phyloP scores from a whole-genome alignment of 352 stramenopile genomes.

The Phytophthora ohioensis region DNA sequence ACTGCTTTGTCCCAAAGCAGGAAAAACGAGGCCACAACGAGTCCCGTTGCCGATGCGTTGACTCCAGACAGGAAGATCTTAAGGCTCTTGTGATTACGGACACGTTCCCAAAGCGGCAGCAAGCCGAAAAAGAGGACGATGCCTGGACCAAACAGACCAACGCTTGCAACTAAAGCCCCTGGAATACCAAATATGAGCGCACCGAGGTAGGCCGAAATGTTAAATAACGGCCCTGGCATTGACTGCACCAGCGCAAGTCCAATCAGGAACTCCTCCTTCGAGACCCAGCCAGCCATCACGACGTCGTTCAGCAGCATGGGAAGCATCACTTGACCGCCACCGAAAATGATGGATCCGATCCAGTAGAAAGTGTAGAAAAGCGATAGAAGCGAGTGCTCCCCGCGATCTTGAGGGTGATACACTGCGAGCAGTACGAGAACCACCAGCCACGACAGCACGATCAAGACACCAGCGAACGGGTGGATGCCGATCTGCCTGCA shows the following conservation, averaged over 20 bases:
- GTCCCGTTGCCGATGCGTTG: slow-evolving; percentile 92
- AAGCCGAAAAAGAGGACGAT: slow-evolving; percentile 93
- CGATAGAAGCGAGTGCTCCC: slow-evolving; percentile 49
- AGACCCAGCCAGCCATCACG: slow-evolving; percentile 89
- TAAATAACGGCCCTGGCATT: slow-evolving; percentile 95
- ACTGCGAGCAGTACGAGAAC: slow-evolving; percentile 72
- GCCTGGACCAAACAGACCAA: slow-evolving; percentile 93
- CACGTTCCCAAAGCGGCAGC: slow-evolving; percentile 92
- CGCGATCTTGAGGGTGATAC: slow-evolving; percentile 54
- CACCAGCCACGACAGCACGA: slow-evolving; percentile 83
- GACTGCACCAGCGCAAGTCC: slow-evolving; percentile 94
- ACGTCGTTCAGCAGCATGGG: slow-evolving; percentile 88
- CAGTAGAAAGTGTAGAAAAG: slow-evolving; percentile 95
- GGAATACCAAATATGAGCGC: slow-evolving; percentile 85
- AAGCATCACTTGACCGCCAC: slow-evolving; percentile 94
- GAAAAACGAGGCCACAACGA: slow-evolving; percentile 91
- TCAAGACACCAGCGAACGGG: slow-evolving; percentile 69
- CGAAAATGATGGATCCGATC: slow-evolving; percentile 96
- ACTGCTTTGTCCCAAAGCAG: slow-evolving; percentile 91
- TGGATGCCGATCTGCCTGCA: slow-evolving; percentile 91
- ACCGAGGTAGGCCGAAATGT: slow-evolving; percentile 95
- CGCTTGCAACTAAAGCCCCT: slow-evolving; percentile 88
- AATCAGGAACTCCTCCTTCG: slow-evolving; percentile 93
- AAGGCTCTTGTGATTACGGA: slow-evolving; percentile 87
- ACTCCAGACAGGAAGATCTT: slow-evolving; percentile 91